Evolutionary conservation across 495 filamentous ascomycete species (phyloP), one percentile per base, ranked within the genome.

Genomic region (Parathielavia appendiculata): DNA sequence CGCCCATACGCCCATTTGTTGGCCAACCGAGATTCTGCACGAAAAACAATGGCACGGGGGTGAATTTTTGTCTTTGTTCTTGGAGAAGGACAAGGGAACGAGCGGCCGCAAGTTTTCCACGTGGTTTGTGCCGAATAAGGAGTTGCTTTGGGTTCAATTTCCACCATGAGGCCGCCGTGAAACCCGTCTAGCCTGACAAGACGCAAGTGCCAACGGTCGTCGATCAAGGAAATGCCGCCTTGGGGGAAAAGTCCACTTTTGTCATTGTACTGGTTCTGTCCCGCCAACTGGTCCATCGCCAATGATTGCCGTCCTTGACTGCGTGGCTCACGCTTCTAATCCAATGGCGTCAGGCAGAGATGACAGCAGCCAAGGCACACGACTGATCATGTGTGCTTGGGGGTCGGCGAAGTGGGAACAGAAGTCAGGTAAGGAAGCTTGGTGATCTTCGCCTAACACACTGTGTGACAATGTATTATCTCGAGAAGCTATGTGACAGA

Each of bases 331-430:
- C 2, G 52, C 4, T 11, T 13, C 30, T 14, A 17, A n/a, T 10
- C 52, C 52, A 55, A 55, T 55, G 10, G 30, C 19, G 12, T 23
- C 30, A 3, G 9, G 23, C 22, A 23, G 11, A 44, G 4, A 19
- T 41, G 38, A 22, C 44, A 32, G 35, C 38, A 30, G 30, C 47
- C 38, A 54, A 45, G 40, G 51, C 51, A 54, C 16, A 8, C 22
- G 51, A n/a, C 38, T 41, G 51, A 32, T 54, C 51, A 54, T 44
- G 51, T 26, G 41, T 46, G 52, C 17, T 12, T 10, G 16, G 10
- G 11, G 16, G 14, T 14, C 10, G 30, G 40, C 8, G n/a, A 30
- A 46, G 41, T 30, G 40, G 30, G 12, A 46, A 11, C 19, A 11
- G 20, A 32, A 44, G 19, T 9, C 17, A 40, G 49, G 39, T 35